A percentile compares a stretch with the other conserved stretches of the same genome.
Conservation (phyloP, 2,329 filamentous ascomycete genomes). For the Fusarium pseudonygamai region DNA sequence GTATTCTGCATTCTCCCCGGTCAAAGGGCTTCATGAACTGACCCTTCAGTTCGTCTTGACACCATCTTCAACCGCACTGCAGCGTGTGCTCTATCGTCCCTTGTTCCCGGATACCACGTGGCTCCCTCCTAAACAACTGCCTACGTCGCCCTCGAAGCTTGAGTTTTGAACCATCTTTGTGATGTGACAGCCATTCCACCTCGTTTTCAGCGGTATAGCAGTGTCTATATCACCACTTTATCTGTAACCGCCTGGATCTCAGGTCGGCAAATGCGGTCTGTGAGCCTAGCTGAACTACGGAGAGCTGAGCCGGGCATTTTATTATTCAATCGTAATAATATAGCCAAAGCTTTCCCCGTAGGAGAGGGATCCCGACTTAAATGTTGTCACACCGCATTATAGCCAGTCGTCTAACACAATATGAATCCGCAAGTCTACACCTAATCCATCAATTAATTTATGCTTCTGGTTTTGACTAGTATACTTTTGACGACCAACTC, state of each 20-base stretch:
- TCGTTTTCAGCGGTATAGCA: slow-evolving; percentile 1
- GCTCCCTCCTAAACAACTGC: background rate
- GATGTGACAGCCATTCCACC: background rate
- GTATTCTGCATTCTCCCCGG: slow-evolving; percentile 11
- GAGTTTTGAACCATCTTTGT: background rate
- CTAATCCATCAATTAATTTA: background rate
- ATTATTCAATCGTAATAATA: slow-evolving; percentile 1
- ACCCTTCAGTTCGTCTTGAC: slow-evolving; percentile 10
- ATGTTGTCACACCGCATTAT: background rate
- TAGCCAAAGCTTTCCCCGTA: background rate
- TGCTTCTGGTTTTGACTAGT: slow-evolving; percentile 2
- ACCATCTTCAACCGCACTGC: slow-evolving; percentile 8
- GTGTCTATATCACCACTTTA: slow-evolving; percentile 11
- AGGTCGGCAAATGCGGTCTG: slow-evolving; percentile 18
- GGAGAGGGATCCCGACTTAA: background rate
- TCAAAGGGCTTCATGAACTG: slow-evolving; percentile 10
- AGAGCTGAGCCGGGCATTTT: slow-evolving; percentile 16
- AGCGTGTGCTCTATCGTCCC: slow-evolving; percentile 16
- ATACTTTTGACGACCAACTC: background rate
- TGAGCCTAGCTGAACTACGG: slow-evolving; percentile 23
- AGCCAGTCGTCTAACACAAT: slow-evolving; percentile 1
- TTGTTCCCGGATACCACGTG: slow-evolving; percentile 37
- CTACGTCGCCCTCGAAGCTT: background rate
- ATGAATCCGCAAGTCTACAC: background rate
- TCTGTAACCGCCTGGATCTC: slow-evolving; percentile 22